Conservation (phyloP, 2,329 filamentous ascomycete species). For the Ophiostoma angusticollis region DNA sequence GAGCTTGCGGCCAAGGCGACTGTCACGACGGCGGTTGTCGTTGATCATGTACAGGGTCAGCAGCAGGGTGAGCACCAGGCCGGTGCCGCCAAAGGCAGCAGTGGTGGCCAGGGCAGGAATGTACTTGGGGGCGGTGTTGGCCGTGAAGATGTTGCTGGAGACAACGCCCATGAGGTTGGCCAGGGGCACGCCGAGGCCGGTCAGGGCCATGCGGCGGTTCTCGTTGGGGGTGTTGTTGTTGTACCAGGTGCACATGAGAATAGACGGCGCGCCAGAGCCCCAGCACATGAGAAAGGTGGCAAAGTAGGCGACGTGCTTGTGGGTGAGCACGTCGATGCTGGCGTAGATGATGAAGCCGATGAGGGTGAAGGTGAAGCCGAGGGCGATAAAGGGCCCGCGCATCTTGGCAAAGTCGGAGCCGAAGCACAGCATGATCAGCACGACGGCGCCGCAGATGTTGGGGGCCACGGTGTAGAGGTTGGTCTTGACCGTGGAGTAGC, state of each 20-base stretch:
- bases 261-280: constrained; percentile 63
- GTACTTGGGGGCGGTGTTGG: constrained; percentile 52
- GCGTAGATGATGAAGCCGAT: constrained; percentile 64
- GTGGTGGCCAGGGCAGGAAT: constrained; percentile 52
- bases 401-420: constrained; percentile 52
- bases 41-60: constrained; percentile 51
- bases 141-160: constrained; percentile 52
- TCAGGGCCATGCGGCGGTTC: constrained; percentile 55
- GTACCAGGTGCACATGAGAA: constrained; percentile 52
- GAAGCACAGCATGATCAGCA: constrained; percentile 62
- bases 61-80: constrained; percentile 39
- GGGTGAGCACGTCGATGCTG: constrained; percentile 47
- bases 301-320: constrained; percentile 58
- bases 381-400: too few species aligned
- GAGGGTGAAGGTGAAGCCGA: constrained; percentile 65
- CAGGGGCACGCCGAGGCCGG: constrained; percentile 58
- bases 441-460: constrained; percentile 59
- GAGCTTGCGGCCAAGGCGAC: constrained; percentile 39
- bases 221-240: constrained; percentile 77
- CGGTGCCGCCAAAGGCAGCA: constrained; percentile 48
- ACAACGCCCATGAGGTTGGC: constrained; percentile 69
- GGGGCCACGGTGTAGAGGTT: constrained; percentile 76
- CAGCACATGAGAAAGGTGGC: constrained; percentile 73
- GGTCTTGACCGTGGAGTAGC: constrained; percentile 37
- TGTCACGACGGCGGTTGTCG: constrained; percentile 51